phyloP scores from a whole-genome alignment of 2,329 filamentous ascomycete species.

The Salinomyces thailandicus region DNA sequence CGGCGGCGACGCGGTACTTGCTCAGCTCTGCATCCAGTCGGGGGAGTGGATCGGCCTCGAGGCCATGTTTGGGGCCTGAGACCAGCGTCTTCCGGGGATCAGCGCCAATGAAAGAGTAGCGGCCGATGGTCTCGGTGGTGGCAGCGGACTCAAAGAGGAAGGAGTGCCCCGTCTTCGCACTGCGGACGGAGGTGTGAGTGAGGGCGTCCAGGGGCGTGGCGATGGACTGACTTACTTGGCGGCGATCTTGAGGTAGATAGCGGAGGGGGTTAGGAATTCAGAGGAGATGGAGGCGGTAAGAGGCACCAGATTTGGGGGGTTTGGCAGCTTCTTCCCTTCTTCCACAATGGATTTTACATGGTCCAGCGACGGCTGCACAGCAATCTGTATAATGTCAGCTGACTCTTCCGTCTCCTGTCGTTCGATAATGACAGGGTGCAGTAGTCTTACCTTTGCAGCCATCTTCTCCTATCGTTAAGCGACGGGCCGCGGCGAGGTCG shows the following conservation, averaged over 20 bases:
- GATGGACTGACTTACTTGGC: constrained; percentile 48
- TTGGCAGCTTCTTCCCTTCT: constrained; percentile 40
- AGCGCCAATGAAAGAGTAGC: constrained; percentile 92
- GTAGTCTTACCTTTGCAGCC: neutral
- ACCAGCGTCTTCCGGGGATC: constrained; percentile 67
- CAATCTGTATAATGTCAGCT: constrained; percentile 24
- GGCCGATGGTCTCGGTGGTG: constrained; percentile 78
- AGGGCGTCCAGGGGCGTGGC: constrained; percentile 9
- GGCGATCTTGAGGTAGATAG: constrained; percentile 86
- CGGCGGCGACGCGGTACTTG: constrained; percentile 65
- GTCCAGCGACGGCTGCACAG: constrained; percentile 51
- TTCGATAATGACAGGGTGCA: neutral
- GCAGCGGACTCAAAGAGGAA: constrained; percentile 95
- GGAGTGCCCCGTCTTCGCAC: constrained; percentile 61
- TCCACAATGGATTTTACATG: constrained; percentile 47
- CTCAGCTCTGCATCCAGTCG: constrained; percentile 70
- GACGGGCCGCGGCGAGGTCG: constrained; percentile 24
- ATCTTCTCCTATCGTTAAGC: constrained; percentile 11
- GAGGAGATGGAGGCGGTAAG: constrained; percentile 77
- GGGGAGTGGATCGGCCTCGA: constrained; percentile 73
- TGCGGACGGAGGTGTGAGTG: constrained; percentile 17
- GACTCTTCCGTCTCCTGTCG: neutral
- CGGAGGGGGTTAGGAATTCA: constrained; percentile 87
- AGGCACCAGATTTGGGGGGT: constrained; percentile 67
- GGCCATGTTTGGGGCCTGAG: constrained; percentile 79